Conservation (phyloP, 2,329 filamentous ascomycete species). For the Claviceps spartinae region DNA sequence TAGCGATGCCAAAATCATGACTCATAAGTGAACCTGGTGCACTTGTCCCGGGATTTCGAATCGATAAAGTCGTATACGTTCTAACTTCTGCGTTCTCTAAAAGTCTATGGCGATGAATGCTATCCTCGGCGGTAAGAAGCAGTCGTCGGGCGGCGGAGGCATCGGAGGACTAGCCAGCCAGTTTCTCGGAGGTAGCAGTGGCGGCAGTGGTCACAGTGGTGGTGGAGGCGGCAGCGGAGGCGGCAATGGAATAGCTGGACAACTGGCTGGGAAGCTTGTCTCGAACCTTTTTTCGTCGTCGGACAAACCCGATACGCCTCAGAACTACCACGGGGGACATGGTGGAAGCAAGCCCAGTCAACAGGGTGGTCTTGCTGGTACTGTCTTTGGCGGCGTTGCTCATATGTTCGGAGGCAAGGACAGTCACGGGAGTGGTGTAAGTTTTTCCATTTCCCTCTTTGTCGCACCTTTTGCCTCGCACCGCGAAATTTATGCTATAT, state of each 20-base stretch:
- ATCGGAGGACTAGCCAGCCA: constrained; percentile 7
- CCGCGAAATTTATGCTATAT: background rate
- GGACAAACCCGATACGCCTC: constrained; percentile 30
- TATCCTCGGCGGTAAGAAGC: constrained; percentile 35
- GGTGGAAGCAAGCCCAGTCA: constrained; percentile 22
- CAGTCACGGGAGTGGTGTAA: constrained; percentile 11
- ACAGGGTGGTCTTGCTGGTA: constrained; percentile 36
- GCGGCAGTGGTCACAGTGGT: constrained; percentile 16
- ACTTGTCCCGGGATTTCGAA: background rate
- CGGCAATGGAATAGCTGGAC: constrained; percentile 31
- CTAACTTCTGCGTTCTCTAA: background rate
- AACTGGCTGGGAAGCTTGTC: constrained; percentile 43
- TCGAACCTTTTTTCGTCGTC: constrained; percentile 38
- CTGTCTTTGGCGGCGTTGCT: constrained; percentile 41
- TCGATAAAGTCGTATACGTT: background rate
- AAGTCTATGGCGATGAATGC: constrained; percentile 49
- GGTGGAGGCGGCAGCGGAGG: constrained; percentile 20
- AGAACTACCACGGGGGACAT: constrained; percentile 37
- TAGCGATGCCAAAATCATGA: background rate
- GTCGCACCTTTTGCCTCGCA: background rate
- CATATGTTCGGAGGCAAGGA: constrained; percentile 39
- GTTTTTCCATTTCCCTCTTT: background rate
- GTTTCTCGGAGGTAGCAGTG: constrained; percentile 19
- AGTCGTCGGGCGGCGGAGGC: constrained; percentile 15
- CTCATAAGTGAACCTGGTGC: background rate